These are phyloP conservation scores for Cupressus sempervirens DNA, from an alignment of 75 land plant genomes.

Conservation along the genomic window DNA sequence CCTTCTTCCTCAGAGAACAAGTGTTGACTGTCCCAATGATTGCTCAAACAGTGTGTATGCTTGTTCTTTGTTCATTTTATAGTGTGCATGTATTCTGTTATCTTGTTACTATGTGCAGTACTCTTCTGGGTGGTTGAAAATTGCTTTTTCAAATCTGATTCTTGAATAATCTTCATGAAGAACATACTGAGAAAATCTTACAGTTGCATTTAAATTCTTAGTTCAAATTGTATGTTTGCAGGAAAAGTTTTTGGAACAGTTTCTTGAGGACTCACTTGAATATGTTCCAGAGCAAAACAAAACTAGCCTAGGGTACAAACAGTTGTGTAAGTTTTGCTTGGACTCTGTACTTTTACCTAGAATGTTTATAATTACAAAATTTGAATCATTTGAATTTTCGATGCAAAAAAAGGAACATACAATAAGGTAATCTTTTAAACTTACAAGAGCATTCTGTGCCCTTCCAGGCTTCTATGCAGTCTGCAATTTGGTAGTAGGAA, in stretches of 20 bases:
- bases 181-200: background rate
- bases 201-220: background rate
- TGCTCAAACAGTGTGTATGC: background rate
- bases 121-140: background rate
- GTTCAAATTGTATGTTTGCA: background rate
- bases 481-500: background rate
- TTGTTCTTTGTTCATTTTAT: background rate
- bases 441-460: background rate
- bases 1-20: background rate
- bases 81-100: background rate
- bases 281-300: conserved; percentile 5
- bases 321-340: conserved; percentile 4
- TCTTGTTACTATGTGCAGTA: background rate
- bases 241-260: conserved; percentile 12
- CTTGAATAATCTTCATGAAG: background rate
- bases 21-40: background rate
- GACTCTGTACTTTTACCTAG: background rate
- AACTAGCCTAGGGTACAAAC: conserved; percentile 7
- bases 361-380: background rate
- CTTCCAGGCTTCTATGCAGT: background rate
- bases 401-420: background rate
- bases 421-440: background rate
- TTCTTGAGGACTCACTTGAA: conserved; percentile 14
- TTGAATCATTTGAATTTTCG: background rate
- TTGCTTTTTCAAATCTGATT: background rate